A percentile compares a stretch with the other conserved stretches of the same genome.
Evolutionary conservation across 257 asterid species (phyloP).

Genomic region (Agastache rugosa): DNA sequence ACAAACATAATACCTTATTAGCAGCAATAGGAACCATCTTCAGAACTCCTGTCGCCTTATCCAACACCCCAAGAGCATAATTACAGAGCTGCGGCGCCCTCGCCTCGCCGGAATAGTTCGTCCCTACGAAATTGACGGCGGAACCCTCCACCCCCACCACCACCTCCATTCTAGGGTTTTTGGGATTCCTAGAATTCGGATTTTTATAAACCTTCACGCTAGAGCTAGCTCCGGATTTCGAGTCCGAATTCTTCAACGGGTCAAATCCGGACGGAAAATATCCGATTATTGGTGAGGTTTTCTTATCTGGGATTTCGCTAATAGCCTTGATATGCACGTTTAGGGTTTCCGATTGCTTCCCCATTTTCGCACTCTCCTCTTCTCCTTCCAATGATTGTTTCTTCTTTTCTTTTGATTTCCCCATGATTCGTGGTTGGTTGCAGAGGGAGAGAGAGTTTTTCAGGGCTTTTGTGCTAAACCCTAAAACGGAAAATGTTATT

Average conservation of each 20-base stretch:
- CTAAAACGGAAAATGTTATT: neutral
- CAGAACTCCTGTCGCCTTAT: conserved; percentile 61
- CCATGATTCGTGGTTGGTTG: conserved; percentile 42
- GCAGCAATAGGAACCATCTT: conserved; percentile 74
- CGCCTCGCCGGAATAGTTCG: conserved; percentile 79
- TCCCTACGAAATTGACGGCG: conserved; percentile 70
- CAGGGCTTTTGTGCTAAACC: conserved; percentile 27
- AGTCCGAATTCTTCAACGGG: conserved; percentile 44
- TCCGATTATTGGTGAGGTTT: conserved; percentile 63
- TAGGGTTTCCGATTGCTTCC: conserved; percentile 18
- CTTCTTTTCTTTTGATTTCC: conserved; percentile 41
- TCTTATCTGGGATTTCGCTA: conserved; percentile 45
- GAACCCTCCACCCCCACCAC: conserved; percentile 61
- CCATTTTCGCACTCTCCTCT: conserved; percentile 18
- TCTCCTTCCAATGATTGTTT: conserved; percentile 24
- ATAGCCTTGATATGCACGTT: conserved; percentile 47
- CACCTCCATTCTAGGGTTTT: conserved; percentile 61
- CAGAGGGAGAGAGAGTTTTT: neutral
- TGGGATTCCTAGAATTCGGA: conserved; percentile 44
- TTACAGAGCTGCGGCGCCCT: conserved; percentile 64
- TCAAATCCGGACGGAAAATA: conserved; percentile 72
- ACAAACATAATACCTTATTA: conserved; percentile 48
- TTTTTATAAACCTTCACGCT: conserved; percentile 53
- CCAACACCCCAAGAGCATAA: conserved; percentile 74
- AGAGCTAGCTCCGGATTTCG: conserved; percentile 23